Evolutionary conservation across 2,329 filamentous ascomycete genomes (phyloP), one percentile per base, ranked within the genome.

Genomic region (Cordyceps javanica): DNA sequence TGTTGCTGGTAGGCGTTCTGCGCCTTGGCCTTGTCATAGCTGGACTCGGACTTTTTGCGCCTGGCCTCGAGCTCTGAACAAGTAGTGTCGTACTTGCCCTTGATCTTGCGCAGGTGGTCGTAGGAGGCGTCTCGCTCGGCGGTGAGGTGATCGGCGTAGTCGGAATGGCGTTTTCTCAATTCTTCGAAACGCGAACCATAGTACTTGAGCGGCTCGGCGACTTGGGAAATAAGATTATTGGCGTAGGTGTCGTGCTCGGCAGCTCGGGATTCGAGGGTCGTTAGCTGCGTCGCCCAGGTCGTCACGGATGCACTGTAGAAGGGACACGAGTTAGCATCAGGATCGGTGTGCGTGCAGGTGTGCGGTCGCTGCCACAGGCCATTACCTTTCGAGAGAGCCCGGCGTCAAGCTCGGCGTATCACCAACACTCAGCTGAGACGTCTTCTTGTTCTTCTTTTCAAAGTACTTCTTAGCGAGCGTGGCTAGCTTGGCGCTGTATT

Each of bases 1-100:
- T 97, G 93, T 69, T 96, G 91, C 67, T 96, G 90, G 73, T 96
- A 99, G 38, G 90, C 86, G 69, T 85, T 88, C 69, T 96, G 90
- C 8, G 93, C 91, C 76, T 97, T 99, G 61, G 84, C 77, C 75
- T 96, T 97, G 71, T 97, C 93, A 68, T 94, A 95, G n/a, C 91
- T 86, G 48, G 88, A 88, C 67, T 99, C 94, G 52, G 89, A 86
- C 80, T 99, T 99, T 77, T 97, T 97, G 67, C 94, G 88, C 72
- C 88, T 87, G 64, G 86, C 90, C 76, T 99, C 94, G 26, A 99
- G 90, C 70, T 97, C 94, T 73, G 96, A 91, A 70, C 94, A 99
- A 19, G 87, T 86, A 16, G 85, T 82, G 72, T 99, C 94, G 71
- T 99, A 99, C 77, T 95, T 96, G 59, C 82, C 84, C 76, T 99